These are phyloP conservation scores for Schizophyllum amplum DNA, from an alignment of 1,284 basidiomycete species.

Conservation along the genomic window DNA sequence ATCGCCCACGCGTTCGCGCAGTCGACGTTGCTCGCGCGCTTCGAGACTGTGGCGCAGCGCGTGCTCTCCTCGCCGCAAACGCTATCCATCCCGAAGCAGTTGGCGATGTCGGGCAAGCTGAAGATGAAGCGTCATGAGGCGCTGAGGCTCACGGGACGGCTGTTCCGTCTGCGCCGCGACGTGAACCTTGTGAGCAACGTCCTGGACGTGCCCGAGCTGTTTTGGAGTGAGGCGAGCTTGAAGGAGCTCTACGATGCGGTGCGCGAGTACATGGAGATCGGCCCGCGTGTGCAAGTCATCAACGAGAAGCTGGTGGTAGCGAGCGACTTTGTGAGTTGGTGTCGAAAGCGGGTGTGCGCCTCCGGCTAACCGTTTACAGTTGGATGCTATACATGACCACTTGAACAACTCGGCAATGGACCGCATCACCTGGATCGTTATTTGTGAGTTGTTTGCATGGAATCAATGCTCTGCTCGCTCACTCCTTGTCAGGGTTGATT, in stretches of 20 bases:
- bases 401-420: constrained; percentile 88
- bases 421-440: constrained; percentile 92
- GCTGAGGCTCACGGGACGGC: constrained; percentile 76
- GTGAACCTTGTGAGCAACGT: constrained; percentile 92
- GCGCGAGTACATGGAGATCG: constrained; percentile 92
- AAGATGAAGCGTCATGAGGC: constrained; percentile 77
- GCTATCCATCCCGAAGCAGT: constrained; percentile 77
- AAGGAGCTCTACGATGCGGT: constrained; percentile 90
- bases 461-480: not conserved
- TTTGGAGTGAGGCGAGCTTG: constrained; percentile 91
- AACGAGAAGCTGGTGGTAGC: constrained; percentile 88
- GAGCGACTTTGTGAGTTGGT: constrained; percentile 71
- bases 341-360: constrained; percentile 2
- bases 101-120: constrained; percentile 75
- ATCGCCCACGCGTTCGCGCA: constrained; percentile 93
- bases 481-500: constrained; percentile 59
- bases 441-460: constrained; percentile 51
- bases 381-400: constrained; percentile 92
- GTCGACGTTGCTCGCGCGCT: constrained; percentile 86
- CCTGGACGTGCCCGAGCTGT: constrained; percentile 90
- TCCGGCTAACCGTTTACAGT: constrained; percentile 34
- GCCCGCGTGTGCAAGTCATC: constrained; percentile 74
- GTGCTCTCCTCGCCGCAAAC: constrained; percentile 77
- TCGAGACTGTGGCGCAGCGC: constrained; percentile 75
- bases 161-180: constrained; percentile 87